A percentile compares a stretch with the other conserved stretches of the same genome.
phyloP scores from a whole-genome alignment of 2,329 filamentous ascomycete species.

The Ophiosphaerella narmari region DNA sequence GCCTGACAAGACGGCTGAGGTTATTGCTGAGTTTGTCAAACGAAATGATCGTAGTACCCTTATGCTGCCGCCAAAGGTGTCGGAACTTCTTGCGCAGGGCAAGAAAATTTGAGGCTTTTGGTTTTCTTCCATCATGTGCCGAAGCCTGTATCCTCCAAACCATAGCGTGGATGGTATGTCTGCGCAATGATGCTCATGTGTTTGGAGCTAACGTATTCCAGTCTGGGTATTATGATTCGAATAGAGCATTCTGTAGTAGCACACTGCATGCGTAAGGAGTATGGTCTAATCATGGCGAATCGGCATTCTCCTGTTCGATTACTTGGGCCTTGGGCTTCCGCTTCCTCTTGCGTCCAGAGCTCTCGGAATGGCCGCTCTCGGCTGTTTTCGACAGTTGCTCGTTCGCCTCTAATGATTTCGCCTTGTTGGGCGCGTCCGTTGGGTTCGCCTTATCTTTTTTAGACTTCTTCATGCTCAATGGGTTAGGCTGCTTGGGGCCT shows the following conservation, averaged over 20 bases:
- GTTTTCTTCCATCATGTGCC: not conserved
- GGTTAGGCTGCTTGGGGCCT: slow-evolving; percentile 72
- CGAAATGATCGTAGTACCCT: slow-evolving; percentile 85
- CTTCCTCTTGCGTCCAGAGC: slow-evolving; percentile 45
- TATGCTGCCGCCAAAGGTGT: slow-evolving; percentile 88
- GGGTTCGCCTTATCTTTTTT: slow-evolving; percentile 54
- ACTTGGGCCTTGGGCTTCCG: slow-evolving; percentile 45
- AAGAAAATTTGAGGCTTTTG: slow-evolving; percentile 51
- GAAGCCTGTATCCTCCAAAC: too few relatives aligned
- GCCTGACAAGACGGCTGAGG: slow-evolving; percentile 83
- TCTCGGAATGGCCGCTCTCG: slow-evolving; percentile 15
- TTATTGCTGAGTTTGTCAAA: slow-evolving; percentile 87
- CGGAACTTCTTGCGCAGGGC: slow-evolving; percentile 54
- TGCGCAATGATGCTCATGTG: not conserved
- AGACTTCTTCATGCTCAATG: slow-evolving; percentile 70
- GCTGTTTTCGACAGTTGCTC: slow-evolving; percentile 12
- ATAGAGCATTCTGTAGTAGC: not conserved
- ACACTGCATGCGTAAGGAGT: not conserved
- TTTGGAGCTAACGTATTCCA: not conserved
- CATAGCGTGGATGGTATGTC: not conserved
- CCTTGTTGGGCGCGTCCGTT: slow-evolving; percentile 18
- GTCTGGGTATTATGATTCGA: slow-evolving; percentile 12
- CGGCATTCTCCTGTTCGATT: slow-evolving; percentile 18
- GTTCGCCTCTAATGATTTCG: slow-evolving; percentile 12
- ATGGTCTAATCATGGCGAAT: slow-evolving; percentile 20